Base-by-base conservation (phyloP, 192 early-diverging fungal genomes). In the Spinellus fusiger region DNA sequence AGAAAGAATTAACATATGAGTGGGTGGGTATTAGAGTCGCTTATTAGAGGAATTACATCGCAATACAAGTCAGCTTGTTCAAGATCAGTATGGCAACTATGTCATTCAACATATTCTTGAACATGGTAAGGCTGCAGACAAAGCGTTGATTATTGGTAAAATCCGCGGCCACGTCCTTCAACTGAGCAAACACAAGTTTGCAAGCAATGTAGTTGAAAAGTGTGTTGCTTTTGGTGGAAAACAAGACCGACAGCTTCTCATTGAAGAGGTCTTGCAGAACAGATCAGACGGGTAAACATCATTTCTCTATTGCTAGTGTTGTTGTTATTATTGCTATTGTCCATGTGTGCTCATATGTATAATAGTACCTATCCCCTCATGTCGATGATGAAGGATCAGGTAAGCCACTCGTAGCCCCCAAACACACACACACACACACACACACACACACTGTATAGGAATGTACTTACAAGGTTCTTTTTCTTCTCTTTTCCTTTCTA, bases 51-150 rank as follows among this genome's bases (percentile, higher is more conserved):
- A 98, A 79, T 79, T 98, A 53, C 94, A 96, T 77, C 84, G 87
- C 50, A 93, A 89, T 73, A 94, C 92, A 31, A 80, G 87, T n/a
- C 88, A 86, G 64, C 77, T 98, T 26, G 94, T 98, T 15, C 93
- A 95, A 74, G 94, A 98, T 61, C 94, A 96, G 74, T 98, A 98
- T 66, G 96, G 96, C 59, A 98, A 98, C 78, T 98, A 98, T 75
- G 95, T 98, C 7, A 96, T 98, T 62, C 96, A 98, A 75, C 96
- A 98, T 63, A 90, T 98, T 25, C 82, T 98, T 37, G 96, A 98
- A 73, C 87, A 86, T 52, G 94, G 96, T 46, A 89, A 89, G 59
- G 85, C 87, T 5, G 80, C 75, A 4, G 96, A 98, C 74, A 93
- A 94, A 71, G 78, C 80, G 1, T 69, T 90, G 40, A 89, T 98